Percentiles rank a stretch among this genome's conserved stretches.
phyloP scores from a whole-genome alignment of 805 yeast genomes.

The Vanderwaltozyma verrucispora region DNA sequence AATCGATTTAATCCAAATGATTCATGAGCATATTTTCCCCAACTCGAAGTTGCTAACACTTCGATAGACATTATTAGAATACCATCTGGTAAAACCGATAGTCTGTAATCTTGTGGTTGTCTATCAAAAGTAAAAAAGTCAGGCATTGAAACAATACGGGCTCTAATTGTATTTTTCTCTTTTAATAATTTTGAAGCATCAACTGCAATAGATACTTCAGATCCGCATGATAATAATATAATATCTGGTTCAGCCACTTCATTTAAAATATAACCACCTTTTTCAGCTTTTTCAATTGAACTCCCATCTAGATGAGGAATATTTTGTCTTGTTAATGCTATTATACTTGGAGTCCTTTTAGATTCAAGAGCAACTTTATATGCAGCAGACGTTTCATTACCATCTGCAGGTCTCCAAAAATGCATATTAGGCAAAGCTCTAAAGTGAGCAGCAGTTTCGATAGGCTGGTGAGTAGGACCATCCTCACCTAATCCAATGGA shows the following conservation, averaged over 20 bases:
- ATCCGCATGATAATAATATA: constrained; percentile 83
- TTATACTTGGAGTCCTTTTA: constrained; percentile 56
- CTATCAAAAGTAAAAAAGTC: constrained; percentile 83
- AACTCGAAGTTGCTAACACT: constrained; percentile 83
- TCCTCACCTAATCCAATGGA: constrained; percentile 89
- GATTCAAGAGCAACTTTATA: constrained; percentile 55
- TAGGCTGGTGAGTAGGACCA: constrained; percentile 92
- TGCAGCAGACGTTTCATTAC: constrained; percentile 82
- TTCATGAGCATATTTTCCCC: constrained; percentile 94
- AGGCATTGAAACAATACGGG: constrained; percentile 84
- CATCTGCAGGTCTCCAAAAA: constrained; percentile 93
- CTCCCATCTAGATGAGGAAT: constrained; percentile 92
- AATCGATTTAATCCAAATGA: constrained; percentile 92
- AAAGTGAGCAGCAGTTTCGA: constrained; percentile 78
- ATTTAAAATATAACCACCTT: constrained; percentile 85
- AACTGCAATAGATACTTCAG: constrained; percentile 74
- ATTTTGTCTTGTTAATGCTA: constrained; percentile 79
- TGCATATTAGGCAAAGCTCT: constrained; percentile 75
- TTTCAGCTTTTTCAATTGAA: constrained; percentile 77
- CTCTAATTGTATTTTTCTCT: constrained; percentile 42
- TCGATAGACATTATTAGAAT: constrained; percentile 89
- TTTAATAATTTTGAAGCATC: constrained; percentile 69
- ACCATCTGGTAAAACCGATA: constrained; percentile 88
- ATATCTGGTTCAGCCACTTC: constrained; percentile 50
- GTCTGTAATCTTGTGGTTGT: constrained; percentile 71